Percentiles rank a stretch among this genome's conserved stretches.
Conservation (phyloP, 352 stramenopile species). For the Pythium aquatile region DNA sequence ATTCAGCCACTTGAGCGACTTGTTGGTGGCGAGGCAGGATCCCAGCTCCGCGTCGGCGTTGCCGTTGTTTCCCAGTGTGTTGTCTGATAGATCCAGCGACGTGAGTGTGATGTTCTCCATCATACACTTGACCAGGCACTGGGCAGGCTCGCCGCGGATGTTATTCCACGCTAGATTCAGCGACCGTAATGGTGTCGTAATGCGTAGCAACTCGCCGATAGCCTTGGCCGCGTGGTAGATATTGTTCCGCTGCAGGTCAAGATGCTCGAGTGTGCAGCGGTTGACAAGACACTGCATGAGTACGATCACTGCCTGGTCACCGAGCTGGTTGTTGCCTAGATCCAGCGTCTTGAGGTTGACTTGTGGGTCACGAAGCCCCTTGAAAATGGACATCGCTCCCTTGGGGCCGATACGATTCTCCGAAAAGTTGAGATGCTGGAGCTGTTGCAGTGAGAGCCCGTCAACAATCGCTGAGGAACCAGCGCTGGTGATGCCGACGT, state of each 20-base stretch:
- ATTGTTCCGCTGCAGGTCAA: slow-evolving; percentile 61
- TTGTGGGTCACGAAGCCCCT: slow-evolving; percentile 48
- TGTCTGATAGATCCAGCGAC: slow-evolving; percentile 65
- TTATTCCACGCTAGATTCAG: slow-evolving; percentile 80
- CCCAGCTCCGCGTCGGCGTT: slow-evolving; percentile 64
- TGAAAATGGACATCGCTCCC: slow-evolving; percentile 55
- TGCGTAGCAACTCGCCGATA: slow-evolving; percentile 57
- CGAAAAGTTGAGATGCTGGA: slow-evolving; percentile 67
- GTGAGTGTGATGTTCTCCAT: slow-evolving; percentile 70
- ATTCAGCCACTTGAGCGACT: slow-evolving; percentile 52
- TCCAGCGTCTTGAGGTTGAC: slow-evolving; percentile 62
- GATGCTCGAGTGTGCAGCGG: slow-evolving; percentile 59
- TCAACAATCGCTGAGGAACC: slow-evolving; percentile 61
- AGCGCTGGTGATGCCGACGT: slow-evolving; percentile 54
- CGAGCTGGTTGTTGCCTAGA: slow-evolving; percentile 70
- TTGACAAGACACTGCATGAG: slow-evolving; percentile 68
- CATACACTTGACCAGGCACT: slow-evolving; percentile 63
- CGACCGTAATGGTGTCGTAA: slow-evolving; percentile 51
- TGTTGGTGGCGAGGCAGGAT: slow-evolving; percentile 62
- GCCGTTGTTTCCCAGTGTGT: slow-evolving; percentile 67
- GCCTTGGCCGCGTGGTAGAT: slow-evolving; percentile 62
- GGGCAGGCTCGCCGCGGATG: slow-evolving; percentile 61
- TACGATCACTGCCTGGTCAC: slow-evolving; percentile 52
- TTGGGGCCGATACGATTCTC: slow-evolving; percentile 63
- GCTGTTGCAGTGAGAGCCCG: slow-evolving; percentile 43